Percentiles rank a stretch among this genome's conserved stretches.
Conservation (phyloP, 2,329 filamentous ascomycete genomes). For the Penicillium vulpinum region DNA sequence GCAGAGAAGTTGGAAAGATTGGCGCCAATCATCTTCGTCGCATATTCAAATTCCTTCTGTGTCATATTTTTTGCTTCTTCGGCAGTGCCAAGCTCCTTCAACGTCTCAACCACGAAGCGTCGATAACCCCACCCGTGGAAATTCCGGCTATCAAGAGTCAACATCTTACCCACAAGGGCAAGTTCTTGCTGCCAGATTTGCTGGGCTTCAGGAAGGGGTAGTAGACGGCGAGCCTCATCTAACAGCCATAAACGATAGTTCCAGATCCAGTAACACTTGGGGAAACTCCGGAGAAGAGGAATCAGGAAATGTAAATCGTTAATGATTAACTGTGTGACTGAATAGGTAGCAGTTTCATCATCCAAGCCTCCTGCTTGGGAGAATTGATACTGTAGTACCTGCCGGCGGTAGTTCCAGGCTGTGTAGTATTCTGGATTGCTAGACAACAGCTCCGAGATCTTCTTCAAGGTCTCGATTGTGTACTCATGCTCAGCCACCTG, state of each 20-base stretch:
- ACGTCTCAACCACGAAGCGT: conserved; percentile 70
- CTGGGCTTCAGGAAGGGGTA: conserved; percentile 59
- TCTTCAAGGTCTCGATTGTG: conserved; percentile 45
- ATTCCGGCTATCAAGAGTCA: conserved; percentile 80
- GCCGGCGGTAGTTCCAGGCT: conserved; percentile 61
- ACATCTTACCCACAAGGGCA: conserved; percentile 80
- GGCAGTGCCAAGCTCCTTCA: conserved; percentile 60
- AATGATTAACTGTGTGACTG: conserved; percentile 58
- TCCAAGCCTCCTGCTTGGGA: conserved; percentile 25
- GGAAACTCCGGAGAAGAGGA: conserved; percentile 77
- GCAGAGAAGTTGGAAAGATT: conserved; percentile 95
- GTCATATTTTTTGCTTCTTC: conserved; percentile 59
- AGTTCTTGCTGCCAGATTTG: conserved; percentile 83
- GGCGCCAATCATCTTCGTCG: conserved; percentile 79
- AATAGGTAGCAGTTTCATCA: conserved; percentile 41
- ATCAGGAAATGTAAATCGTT: conserved; percentile 80
- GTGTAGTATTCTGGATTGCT: conserved; percentile 53
- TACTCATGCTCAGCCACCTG: conserved; percentile 44
- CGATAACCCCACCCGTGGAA: conserved; percentile 97
- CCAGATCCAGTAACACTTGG: conserved; percentile 99
- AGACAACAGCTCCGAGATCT: conserved; percentile 46
- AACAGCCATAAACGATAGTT: conserved; percentile 89
- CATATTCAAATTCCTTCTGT: conserved; percentile 83
- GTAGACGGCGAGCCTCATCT: conserved; percentile 64
- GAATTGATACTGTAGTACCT: conserved; percentile 65